Evolutionary conservation across 805 yeast genomes (phyloP).

Genomic region (Hyphopichia homilentoma): DNA sequence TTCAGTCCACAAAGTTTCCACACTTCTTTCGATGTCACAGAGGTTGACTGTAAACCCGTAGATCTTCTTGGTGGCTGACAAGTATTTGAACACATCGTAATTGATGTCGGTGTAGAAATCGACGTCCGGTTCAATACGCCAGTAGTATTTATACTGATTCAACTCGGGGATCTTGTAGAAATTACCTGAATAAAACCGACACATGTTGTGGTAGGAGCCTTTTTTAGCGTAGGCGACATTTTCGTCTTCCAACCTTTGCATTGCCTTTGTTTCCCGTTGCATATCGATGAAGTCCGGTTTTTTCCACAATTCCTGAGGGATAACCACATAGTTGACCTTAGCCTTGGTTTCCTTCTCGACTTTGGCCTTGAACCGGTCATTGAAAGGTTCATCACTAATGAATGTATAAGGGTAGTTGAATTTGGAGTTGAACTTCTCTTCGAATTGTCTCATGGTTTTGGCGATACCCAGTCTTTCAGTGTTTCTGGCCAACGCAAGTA

Average conservation of each 20-base stretch:
- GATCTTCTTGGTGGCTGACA: conserved; percentile 61
- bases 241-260: conserved; percentile 35
- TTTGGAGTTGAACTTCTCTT: conserved; percentile 60
- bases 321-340: conserved; percentile 35
- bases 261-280: conserved; percentile 36
- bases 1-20: conserved; percentile 63
- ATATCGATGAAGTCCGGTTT: conserved; percentile 56
- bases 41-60: conserved; percentile 72
- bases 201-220: conserved; percentile 77
- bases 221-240: conserved; percentile 59
- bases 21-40: conserved; percentile 66
- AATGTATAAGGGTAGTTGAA: conserved; percentile 81
- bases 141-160: conserved; percentile 61
- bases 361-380: conserved; percentile 48
- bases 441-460: conserved; percentile 57
- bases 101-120: conserved; percentile 63
- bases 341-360: conserved; percentile 33
- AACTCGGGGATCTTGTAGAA: conserved; percentile 64
- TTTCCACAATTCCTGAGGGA: conserved; percentile 48
- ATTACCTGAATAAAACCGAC: conserved; percentile 67
- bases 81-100: conserved; percentile 74
- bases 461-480: conserved; percentile 49
- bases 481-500: conserved; percentile 70
- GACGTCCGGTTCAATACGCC: conserved; percentile 80
- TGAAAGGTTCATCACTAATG: conserved; percentile 66